phyloP scores from a whole-genome alignment of 2,329 filamentous ascomycete species.

The Epichloe typhina region DNA sequence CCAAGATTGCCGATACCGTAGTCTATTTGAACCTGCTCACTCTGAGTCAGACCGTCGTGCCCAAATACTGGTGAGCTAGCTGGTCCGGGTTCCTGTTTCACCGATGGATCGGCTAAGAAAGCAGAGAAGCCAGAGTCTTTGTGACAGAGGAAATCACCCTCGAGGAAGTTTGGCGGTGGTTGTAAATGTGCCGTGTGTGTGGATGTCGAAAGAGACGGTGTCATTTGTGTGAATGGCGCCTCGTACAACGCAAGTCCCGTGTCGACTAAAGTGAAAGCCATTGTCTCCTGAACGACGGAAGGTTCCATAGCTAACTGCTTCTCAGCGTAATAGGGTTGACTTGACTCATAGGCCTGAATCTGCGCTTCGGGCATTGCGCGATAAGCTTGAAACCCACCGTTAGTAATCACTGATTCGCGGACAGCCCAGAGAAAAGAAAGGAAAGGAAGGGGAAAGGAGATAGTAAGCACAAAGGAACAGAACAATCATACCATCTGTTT shows the following conservation, averaged over 20 bases:
- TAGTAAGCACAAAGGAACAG: neutral
- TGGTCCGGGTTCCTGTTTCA: neutral
- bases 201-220: neutral
- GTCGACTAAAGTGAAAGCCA: neutral
- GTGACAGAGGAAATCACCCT: neutral
- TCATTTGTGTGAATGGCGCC: neutral
- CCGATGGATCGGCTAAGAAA: slow-evolving; percentile 2
- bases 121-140: neutral
- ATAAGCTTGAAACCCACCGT: slow-evolving; percentile 17
- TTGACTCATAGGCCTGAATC: slow-evolving; percentile 16
- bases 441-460: neutral
- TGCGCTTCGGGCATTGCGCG: slow-evolving; percentile 16
- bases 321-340: slow-evolving; percentile 16
- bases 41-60: neutral
- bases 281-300: neutral
- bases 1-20: neutral
- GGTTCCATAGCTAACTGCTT: neutral
- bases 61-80: neutral
- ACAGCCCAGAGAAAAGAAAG: neutral
- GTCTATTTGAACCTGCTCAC: neutral
- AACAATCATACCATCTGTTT: slow-evolving; percentile 18
- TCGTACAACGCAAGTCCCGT: neutral
- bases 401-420: neutral
- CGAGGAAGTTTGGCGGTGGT: neutral
- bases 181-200: slow-evolving; percentile 1